Evolutionary conservation across 1,284 basidiomycete genomes (phyloP), one percentile per base, ranked within the genome.

Genomic region (Ustilago hordei): DNA sequence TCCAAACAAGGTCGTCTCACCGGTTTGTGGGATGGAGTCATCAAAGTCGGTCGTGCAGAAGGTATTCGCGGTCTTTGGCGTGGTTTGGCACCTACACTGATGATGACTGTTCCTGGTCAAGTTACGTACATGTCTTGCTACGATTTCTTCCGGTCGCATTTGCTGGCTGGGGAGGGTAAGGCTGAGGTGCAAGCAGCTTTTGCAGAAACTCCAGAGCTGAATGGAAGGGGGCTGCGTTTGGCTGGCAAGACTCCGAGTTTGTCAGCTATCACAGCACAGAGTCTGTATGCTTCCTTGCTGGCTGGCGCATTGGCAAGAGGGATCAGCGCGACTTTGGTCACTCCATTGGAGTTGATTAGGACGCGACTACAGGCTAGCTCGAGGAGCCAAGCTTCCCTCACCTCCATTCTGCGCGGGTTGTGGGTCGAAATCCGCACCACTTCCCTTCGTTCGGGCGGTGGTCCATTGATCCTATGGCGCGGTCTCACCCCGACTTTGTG

Each of bases 41-140:
- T 80, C 56, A 85, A 86, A 38, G 76, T 86, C 1, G 76, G 78
- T 7, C 65, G 71, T 28, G 55, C 64, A 3, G 85, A 86, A 50
- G 85, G 85, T 43, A 70, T 81, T 19, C 64, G 77, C 8, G 83
- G 84, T 1, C 69, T 86, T 1, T 86, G 83, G 83, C 73, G 85
- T n/a, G 85, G 85, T 2, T 54, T 86, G 2, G 76, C 77, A 31
- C 85, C 85, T 0, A 86, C 85, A 0, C 63, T 86, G 32, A 78
- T 81, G 58, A 96, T 99, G 86, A 92, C 93, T 28, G 93, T 99
- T 8, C 96, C 96, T 0, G 92, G 95, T 0, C 91, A 95, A 56
- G 95, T 95, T 55, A 90, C 92, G 41, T 99, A 99, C 87, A 99
- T 99, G 92, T 89, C 98, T 56, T 95, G 94, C 34, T 99, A 99